phyloP scores from a whole-genome alignment of 441 rosid species.

The Jatropha multifida region DNA sequence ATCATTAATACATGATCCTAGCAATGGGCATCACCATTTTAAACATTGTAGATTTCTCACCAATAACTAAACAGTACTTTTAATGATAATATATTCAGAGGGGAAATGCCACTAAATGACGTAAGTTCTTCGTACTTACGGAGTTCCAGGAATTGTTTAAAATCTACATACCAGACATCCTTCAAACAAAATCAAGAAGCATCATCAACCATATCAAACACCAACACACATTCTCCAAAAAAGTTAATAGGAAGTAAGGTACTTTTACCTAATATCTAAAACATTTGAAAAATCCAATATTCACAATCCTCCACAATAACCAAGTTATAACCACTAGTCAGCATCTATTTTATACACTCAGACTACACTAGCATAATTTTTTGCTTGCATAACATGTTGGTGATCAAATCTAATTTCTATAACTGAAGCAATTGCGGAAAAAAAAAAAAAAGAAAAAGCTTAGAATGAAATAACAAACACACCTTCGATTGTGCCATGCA shows the following conservation, averaged over 20 bases:
- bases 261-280: too few species aligned
- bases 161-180: too few species aligned
- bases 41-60: background rate
- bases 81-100: background rate
- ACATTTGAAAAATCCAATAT: too few species aligned
- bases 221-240: too few species aligned
- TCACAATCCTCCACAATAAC: background rate
- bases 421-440: background rate
- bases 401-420: background rate
- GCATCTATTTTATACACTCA: too few species aligned
- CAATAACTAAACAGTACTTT: background rate
- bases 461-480: background rate
- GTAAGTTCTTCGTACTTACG: background rate
- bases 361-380: background rate
- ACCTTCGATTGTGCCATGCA: conserved; percentile 98
- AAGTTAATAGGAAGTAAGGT: too few species aligned
- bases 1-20: background rate
- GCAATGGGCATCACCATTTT: background rate
- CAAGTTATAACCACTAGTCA: background rate
- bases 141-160: background rate
- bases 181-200: background rate
- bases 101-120: background rate
- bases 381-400: background rate
- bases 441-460: background rate
- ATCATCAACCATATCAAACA: background rate